These are phyloP conservation scores for Myxozyma mucilagina DNA, from an alignment of 805 yeast genomes.

Conservation along the genomic window DNA sequence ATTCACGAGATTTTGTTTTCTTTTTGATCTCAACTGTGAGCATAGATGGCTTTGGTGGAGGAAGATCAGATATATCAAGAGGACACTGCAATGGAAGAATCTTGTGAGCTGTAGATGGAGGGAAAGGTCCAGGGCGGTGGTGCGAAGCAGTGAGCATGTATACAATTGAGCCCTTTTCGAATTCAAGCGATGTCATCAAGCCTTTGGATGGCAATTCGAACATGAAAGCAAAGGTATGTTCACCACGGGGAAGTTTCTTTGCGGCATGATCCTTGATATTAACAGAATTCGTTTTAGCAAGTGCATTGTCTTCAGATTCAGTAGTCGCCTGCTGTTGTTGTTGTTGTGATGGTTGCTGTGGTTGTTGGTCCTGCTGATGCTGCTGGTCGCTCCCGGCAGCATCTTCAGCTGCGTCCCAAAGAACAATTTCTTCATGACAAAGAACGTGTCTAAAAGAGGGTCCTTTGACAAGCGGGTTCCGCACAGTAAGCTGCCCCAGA, in stretches of 20 bases:
- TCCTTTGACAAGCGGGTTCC: slow-evolving; percentile 39
- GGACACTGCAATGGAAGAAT: slow-evolving; percentile 66
- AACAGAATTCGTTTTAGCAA: background rate
- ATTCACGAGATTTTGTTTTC: slow-evolving; percentile 40
- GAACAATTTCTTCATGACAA: slow-evolving; percentile 36
- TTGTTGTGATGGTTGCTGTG: slow-evolving; percentile 1
- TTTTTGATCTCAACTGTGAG: slow-evolving; percentile 58
- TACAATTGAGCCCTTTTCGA: slow-evolving; percentile 80
- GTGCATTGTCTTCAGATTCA: background rate
- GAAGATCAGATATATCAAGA: slow-evolving; percentile 65
- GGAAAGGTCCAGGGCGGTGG: slow-evolving; percentile 33
- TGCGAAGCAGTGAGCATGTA: slow-evolving; percentile 57
- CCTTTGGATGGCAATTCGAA: slow-evolving; percentile 76
- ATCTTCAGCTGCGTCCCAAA: slow-evolving; percentile 32
- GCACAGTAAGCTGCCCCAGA: slow-evolving; percentile 37
- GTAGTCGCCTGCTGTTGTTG: background rate
- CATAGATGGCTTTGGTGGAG: slow-evolving; percentile 65
- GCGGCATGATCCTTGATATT: background rate
- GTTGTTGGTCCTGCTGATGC: background rate
- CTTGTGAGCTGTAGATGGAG: slow-evolving; percentile 50
- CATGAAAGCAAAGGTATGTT: slow-evolving; percentile 83
- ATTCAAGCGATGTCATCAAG: slow-evolving; percentile 71
- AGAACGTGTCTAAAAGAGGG: slow-evolving; percentile 35
- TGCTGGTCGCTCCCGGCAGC: background rate
- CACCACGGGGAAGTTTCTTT: slow-evolving; percentile 51